Evolutionary conservation across 192 early-diverging fungal genomes (phyloP).

Genomic region (Rhizophagus clarus): DNA sequence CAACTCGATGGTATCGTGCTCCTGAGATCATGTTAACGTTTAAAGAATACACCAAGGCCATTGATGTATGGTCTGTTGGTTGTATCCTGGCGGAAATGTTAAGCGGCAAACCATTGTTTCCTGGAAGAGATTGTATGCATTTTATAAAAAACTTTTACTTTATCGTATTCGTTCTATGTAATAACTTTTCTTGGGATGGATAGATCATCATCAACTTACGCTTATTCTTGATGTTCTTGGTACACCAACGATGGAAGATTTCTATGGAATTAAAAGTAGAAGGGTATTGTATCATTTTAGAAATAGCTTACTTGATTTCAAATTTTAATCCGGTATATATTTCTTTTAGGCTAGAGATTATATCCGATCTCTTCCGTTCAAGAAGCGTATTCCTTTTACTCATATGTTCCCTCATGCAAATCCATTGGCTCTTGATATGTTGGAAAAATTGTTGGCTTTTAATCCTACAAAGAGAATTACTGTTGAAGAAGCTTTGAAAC

Average conservation of each 20-base stretch:
- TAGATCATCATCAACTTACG: constrained; percentile 92
- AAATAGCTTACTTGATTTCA: not conserved
- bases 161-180: not conserved
- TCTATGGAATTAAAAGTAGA: constrained; percentile 75
- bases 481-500: constrained; percentile 85
- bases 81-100: constrained; percentile 89
- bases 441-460: constrained; percentile 85
- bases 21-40: constrained; percentile 97
- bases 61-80: constrained; percentile 91
- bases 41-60: constrained; percentile 98
- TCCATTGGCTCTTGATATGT: constrained; percentile 84
- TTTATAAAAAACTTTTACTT: not conserved
- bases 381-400: constrained; percentile 78
- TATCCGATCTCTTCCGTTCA: constrained; percentile 86
- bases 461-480: constrained; percentile 88
- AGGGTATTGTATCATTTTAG: constrained; percentile 42
- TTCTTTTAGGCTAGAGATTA: constrained; percentile 78
- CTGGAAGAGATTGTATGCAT: constrained; percentile 70
- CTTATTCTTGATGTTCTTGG: constrained; percentile 95
- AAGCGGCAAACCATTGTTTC: constrained; percentile 78
- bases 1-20: constrained; percentile 93
- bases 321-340: not conserved
- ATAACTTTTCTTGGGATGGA: not conserved
- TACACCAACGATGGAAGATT: constrained; percentile 92
- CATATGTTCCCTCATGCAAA: constrained; percentile 88